Conservation (phyloP, 768 basidiomycete species). For the Collybia nuda region DNA sequence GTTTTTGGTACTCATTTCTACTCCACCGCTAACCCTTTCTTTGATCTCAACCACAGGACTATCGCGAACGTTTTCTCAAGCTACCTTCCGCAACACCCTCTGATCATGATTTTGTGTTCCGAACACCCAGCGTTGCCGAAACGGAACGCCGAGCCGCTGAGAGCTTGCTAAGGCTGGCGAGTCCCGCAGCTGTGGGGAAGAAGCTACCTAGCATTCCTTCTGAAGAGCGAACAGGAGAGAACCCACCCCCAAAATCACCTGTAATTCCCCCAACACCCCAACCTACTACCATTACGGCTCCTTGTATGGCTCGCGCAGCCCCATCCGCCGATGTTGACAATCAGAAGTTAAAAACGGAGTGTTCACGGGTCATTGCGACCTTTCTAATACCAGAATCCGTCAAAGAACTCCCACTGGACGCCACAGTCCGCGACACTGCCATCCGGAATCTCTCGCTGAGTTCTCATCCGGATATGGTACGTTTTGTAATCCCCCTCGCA, state of each 20-base stretch:
- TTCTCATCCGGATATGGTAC: constrained; percentile 36
- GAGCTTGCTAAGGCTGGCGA: constrained; percentile 11
- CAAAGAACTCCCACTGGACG: constrained; percentile 28
- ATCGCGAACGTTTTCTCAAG: constrained; percentile 32
- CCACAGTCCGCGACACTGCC: constrained; percentile 22
- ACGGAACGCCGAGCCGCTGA: constrained; percentile 10
- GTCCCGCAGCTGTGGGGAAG: background rate
- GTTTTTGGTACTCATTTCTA: background rate
- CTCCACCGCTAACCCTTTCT: constrained; percentile 4
- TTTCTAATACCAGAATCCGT: constrained; percentile 26
- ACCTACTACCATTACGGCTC: constrained; percentile 17
- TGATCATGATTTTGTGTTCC: constrained; percentile 21
- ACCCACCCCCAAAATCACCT: constrained; percentile 5
- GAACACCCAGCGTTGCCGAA: constrained; percentile 3
- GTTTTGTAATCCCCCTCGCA: background rate
- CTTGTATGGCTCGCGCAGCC: constrained; percentile 3
- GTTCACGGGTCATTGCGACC: constrained; percentile 26
- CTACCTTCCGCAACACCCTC: constrained; percentile 20
- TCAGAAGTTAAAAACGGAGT: constrained; percentile 21
- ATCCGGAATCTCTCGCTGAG: constrained; percentile 24
- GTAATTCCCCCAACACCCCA: constrained; percentile 8
- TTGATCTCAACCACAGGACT: constrained; percentile 24
- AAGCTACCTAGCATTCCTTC: background rate
- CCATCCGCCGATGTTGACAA: constrained; percentile 3
- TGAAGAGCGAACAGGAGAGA: background rate